Base-by-base conservation (phyloP, 2,329 filamentous ascomycete genomes). In the Penicillium sp. region DNA sequence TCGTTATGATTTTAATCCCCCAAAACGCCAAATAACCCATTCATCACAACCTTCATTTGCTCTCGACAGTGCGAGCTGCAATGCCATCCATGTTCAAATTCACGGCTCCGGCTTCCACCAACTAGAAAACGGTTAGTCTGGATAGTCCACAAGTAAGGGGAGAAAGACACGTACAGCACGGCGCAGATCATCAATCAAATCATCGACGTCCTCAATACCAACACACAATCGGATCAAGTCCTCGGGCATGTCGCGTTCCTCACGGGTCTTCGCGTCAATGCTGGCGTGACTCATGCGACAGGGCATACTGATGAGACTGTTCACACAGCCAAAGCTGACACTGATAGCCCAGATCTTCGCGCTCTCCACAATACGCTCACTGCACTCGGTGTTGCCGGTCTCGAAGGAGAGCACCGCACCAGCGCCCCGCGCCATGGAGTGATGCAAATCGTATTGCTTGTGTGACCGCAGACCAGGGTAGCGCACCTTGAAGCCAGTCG, bases 261-360 rank as follows among this genome's bases (percentile, higher is more conserved):
- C 81, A 63, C 94, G 82, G 48, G 92, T 97, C 79, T 96, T 96
- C 55, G 92, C 90, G 70, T 97, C 94, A 68, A 99, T 99, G 71
- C 91, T 96, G 38, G 94, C 94, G 75, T 99, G 94, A 76, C 93
- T 97, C 95, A 99, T 99, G 68, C 93, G 92, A 77, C 94, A 99
- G 8, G 94, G 93, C 93, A 99, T 97, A 78, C 92, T 97, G 75
- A 99, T 99, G 72, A 99, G 79, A 71, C 90, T 96, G 79, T 99
- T 99, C 62, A 99, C 94, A 72, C 94, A 97, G 45, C 94, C 94
- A 71, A 99, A 99, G 69, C 91, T 96, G 55, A 99, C 94, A 62
- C 90, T 95, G 65, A 99, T 99, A 32, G 89, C 92, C 87, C 91
- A 99, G 31, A 99, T 80, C 60, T 89, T 86, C 2, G 94, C 90